Evolutionary conservation across 2,329 filamentous ascomycete genomes (phyloP).

Genomic region (Aspergillus glaucus): DNA sequence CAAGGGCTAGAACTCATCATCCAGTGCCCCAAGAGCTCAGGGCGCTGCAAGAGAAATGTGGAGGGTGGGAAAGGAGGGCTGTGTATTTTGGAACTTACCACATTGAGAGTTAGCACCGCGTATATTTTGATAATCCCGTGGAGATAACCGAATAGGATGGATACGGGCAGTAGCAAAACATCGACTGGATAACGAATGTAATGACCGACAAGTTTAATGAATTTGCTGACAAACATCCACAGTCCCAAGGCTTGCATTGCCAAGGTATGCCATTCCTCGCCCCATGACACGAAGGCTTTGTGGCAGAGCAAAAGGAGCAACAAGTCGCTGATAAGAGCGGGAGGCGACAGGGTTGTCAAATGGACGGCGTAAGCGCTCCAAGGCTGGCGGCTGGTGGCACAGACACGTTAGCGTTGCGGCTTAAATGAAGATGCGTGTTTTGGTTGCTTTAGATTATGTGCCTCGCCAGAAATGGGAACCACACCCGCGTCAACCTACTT

Average conservation of each 20-base stretch:
- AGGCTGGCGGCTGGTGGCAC: conserved; percentile 63
- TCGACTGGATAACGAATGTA: conserved; percentile 80
- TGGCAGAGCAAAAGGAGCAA: conserved; percentile 64
- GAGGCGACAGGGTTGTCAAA: conserved; percentile 83
- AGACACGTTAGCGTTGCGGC: conserved; percentile 21
- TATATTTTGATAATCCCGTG: conserved; percentile 91
- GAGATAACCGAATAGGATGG: conserved; percentile 84
- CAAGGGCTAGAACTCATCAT: not conserved
- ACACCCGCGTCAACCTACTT: conserved; percentile 1
- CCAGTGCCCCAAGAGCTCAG: not conserved
- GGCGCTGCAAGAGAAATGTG: conserved; percentile 2
- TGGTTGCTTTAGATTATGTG: conserved; percentile 7
- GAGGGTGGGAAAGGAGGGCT: not conserved
- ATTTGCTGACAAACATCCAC: conserved; percentile 85
- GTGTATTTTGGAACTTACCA: conserved; percentile 53
- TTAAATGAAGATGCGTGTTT: conserved; percentile 7
- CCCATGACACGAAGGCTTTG: conserved; percentile 60
- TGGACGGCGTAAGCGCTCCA: conserved; percentile 94
- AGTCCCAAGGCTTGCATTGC: conserved; percentile 58
- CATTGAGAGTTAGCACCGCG: conserved; percentile 72
- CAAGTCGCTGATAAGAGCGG: conserved; percentile 73
- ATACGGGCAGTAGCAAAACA: conserved; percentile 72
- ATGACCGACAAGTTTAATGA: conserved; percentile 81
- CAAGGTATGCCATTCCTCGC: conserved; percentile 46
- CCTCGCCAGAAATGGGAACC: conserved; percentile 8